A percentile compares a stretch with the other conserved stretches of the same genome.
These are phyloP conservation scores for Trichoderma aggressivum DNA, from an alignment of 2,329 filamentous ascomycete genomes.

Conservation along the genomic window DNA sequence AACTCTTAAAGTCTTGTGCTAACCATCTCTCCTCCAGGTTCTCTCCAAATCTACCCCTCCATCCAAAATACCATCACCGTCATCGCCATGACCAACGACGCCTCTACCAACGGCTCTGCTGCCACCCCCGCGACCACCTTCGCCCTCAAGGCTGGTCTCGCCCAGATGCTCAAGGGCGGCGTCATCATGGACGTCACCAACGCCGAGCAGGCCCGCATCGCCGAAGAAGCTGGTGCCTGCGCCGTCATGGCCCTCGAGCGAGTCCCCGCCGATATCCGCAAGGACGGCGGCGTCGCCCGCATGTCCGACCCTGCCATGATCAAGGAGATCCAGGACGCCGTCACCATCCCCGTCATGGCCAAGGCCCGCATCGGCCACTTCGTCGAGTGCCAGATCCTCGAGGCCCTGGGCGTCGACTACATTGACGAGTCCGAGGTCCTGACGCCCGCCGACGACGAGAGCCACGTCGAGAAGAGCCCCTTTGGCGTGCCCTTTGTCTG, in stretches of 20 bases:
- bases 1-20: background rate
- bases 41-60: background rate
- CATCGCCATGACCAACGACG: slow-evolving; percentile 35
- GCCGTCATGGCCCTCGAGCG: slow-evolving; percentile 99
- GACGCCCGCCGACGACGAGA: slow-evolving; percentile 84
- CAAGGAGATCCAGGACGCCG: slow-evolving; percentile 88
- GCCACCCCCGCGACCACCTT: slow-evolving; percentile 50
- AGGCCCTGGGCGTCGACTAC: slow-evolving; percentile 93
- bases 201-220: slow-evolving; percentile 90
- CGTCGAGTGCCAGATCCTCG: slow-evolving; percentile 97
- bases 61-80: background rate
- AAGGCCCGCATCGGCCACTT: slow-evolving; percentile 98
- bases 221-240: slow-evolving; percentile 91
- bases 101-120: slow-evolving; percentile 27
- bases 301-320: slow-evolving; percentile 97
- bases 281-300: slow-evolving; percentile 86
- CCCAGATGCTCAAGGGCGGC: slow-evolving; percentile 97
- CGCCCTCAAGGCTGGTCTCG: slow-evolving; percentile 89
- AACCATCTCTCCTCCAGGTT: background rate
- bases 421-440: slow-evolving; percentile 98
- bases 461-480: slow-evolving; percentile 85
- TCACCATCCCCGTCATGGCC: slow-evolving; percentile 98
- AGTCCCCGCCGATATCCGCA: slow-evolving; percentile 92
- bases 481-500: slow-evolving; percentile 92
- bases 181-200: slow-evolving; percentile 99